Percentiles rank a stretch among this genome's conserved stretches.
Evolutionary conservation across 306 rosid species (phyloP).

Genomic region (Cicer bijugum): DNA sequence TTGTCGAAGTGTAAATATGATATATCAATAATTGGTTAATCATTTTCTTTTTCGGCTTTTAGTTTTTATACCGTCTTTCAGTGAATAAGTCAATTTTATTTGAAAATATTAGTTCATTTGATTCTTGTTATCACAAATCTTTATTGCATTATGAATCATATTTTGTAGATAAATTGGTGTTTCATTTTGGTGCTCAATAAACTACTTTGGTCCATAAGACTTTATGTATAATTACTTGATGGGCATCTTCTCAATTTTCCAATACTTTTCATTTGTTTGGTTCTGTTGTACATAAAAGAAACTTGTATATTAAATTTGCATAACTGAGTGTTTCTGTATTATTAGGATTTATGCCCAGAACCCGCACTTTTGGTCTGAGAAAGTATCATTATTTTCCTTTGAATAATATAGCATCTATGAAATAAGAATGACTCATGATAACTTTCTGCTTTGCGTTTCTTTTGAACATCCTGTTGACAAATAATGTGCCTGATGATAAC

Average conservation of each 20-base stretch:
- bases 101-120: slow-evolving; percentile 13
- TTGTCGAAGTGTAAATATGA: slow-evolving; percentile 17
- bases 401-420: neutral
- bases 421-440: slow-evolving; percentile 3
- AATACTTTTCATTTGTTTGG: slow-evolving; percentile 21
- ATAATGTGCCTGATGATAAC: slow-evolving; percentile 21
- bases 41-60: neutral
- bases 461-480: slow-evolving; percentile 29
- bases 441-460: neutral
- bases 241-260: slow-evolving; percentile 20
- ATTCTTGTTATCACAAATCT: slow-evolving; percentile 21
- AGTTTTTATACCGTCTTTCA: slow-evolving; percentile 7
- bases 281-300: neutral
- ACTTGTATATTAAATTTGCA: neutral
- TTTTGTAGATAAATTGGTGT: slow-evolving; percentile 16
- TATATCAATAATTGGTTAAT: slow-evolving; percentile 22
- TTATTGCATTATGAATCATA: slow-evolving; percentile 22
- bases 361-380: slow-evolving; percentile 21
- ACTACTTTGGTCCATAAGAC: slow-evolving; percentile 13
- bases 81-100: slow-evolving; percentile 19
- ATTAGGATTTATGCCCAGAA: slow-evolving; percentile 6
- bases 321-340: neutral
- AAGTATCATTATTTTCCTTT: neutral
- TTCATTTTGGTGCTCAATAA: slow-evolving; percentile 21
- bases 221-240: slow-evolving; percentile 16